These are phyloP conservation scores for Kwoniella mangroviensis DNA, from an alignment of 768 basidiomycete species.

Conservation along the genomic window DNA sequence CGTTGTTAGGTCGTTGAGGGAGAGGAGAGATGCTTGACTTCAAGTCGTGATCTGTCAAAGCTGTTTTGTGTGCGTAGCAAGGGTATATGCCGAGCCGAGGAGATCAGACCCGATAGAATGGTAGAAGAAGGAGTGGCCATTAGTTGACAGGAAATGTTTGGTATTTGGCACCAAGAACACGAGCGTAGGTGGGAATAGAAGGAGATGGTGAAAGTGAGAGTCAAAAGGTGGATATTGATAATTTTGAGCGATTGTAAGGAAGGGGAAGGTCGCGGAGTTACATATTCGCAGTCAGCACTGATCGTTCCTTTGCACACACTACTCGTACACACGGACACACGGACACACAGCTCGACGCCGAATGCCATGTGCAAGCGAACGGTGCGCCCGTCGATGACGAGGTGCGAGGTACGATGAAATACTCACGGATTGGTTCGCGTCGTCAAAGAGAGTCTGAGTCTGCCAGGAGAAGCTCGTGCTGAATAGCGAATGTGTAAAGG, in stretches of 20 bases:
- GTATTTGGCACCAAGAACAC: background rate
- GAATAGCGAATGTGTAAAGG: background rate
- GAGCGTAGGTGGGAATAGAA: conserved; percentile 5
- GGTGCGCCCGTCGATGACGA: background rate
- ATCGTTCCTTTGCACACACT: conserved; percentile 5
- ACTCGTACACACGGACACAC: background rate
- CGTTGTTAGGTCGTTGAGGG: background rate
- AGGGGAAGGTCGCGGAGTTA: background rate
- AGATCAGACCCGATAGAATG: background rate
- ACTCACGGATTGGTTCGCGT: background rate
- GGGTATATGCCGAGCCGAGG: background rate
- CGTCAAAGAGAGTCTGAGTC: background rate
- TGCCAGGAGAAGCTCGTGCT: background rate
- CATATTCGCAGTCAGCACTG: background rate
- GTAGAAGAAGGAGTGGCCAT: background rate
- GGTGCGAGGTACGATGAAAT: background rate
- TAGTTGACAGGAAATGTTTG: background rate
- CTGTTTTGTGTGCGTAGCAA: background rate
- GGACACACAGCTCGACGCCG: conserved; percentile 12
- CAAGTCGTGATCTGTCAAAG: conserved; percentile 10
- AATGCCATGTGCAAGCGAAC: background rate
- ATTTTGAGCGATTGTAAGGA: conserved; percentile 1
- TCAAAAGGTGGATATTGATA: background rate
- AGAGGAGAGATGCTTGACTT: background rate
- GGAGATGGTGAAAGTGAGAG: background rate